Base-by-base conservation (phyloP, 179 eudicot genomes). In the Carnegiea gigantea region DNA sequence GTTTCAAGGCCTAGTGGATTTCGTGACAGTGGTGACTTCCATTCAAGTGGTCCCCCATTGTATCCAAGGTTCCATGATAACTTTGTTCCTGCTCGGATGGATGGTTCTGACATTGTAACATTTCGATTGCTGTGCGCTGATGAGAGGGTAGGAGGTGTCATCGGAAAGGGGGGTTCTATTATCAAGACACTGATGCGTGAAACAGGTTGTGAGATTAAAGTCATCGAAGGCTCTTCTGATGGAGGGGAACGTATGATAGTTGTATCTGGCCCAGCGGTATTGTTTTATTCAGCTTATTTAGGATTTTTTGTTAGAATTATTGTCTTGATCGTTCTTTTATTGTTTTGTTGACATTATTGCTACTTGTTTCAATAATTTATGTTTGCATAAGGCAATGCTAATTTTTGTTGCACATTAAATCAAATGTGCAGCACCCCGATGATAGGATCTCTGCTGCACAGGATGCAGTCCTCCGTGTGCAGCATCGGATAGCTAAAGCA, bases 241-340 rank as follows among this genome's bases (percentile, higher is more conserved):
- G 89, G 86, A 81, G 98, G 91, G 75, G 98, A 96, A 49, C 98
- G 99, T 76, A 83, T 93, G 48, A 86, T 96, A 80, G 65, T 91
- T 77, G 87, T 96, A 84, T 95, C 99, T 84, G 99, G 97, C 77
- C 95, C 93, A 62, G 96, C 87, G 91, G 99, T 96, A 94, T 70
- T 82, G 24, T 76, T 89, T 82, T 65, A 78, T 70, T 62, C 73
- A 62, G 49, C 70, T 78, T 24, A 28, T 81, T 67, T 49, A 28
- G 43, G 54, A n/a, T 60, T 43, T 23, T 5, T 33, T 73, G 24
- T 65, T 73, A 46, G 59, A 21, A 40, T 21, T 54, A 77, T 18
- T 28, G 36, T 33, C 36, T 13, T 51, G 12, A 62, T 64, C n/a
- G 36, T n/a, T 60, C 51, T 38, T 38, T 23, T 11, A 10, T 64